Evolutionary conservation across 768 basidiomycete species (phyloP).

Genomic region (Pleurotus tuber-regium): DNA sequence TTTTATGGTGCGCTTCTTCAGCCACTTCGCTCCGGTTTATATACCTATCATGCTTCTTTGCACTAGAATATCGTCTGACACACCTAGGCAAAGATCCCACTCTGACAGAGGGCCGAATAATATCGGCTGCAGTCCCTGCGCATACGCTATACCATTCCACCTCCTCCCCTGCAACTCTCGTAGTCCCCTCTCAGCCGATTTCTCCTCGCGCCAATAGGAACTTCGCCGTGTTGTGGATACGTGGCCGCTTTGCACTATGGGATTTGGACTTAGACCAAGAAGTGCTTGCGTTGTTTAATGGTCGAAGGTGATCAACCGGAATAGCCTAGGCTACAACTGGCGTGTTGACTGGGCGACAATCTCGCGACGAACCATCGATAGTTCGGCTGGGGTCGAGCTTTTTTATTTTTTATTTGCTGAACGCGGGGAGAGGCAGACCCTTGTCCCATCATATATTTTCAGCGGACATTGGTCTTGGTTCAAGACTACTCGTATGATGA

Average conservation of each 20-base stretch:
- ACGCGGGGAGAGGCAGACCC: background rate
- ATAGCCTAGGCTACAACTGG: background rate
- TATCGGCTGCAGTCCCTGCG: background rate
- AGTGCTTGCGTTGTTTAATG: slow-evolving; percentile 2
- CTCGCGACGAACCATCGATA: no score
- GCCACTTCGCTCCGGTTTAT: background rate
- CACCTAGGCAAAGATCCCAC: background rate
- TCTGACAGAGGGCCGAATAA: slow-evolving; percentile 1
- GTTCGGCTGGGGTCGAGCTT: background rate
- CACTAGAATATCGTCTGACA: background rate
- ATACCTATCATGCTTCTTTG: background rate
- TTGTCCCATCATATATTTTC: background rate
- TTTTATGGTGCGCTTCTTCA: background rate
- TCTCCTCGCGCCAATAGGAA: slow-evolving; percentile 4
- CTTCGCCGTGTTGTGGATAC: slow-evolving; percentile 11
- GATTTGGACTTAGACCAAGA: slow-evolving; percentile 12
- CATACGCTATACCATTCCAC: slow-evolving; percentile 1
- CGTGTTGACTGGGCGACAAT: no score
- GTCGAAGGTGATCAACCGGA: background rate
- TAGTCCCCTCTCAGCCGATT: background rate
- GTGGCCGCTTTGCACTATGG: slow-evolving; percentile 12
- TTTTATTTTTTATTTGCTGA: background rate
- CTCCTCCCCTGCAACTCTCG: background rate
- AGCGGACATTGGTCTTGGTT: background rate
- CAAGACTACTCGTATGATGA: no score